Conservation (phyloP, 805 yeast species). For the Candida dajiaensis region DNA sequence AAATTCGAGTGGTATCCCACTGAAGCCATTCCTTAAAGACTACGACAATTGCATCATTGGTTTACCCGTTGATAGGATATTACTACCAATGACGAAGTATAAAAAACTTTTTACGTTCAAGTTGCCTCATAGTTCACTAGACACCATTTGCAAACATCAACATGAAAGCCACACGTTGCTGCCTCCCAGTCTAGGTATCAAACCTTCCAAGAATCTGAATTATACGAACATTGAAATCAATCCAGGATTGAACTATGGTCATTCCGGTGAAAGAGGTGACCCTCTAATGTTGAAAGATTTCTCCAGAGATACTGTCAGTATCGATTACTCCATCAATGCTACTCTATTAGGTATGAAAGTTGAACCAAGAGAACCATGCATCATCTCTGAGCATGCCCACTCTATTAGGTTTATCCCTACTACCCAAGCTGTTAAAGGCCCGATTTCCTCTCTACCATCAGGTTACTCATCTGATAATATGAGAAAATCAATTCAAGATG, state of each 20-base stretch:
- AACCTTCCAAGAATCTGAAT: constrained; percentile 35
- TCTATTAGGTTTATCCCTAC: constrained; percentile 33
- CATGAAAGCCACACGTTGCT: constrained; percentile 31
- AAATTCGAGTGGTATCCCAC: constrained; percentile 46
- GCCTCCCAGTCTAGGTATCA: constrained; percentile 37
- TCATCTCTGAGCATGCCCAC: constrained; percentile 30
- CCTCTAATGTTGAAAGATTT: constrained; percentile 49
- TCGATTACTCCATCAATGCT: constrained; percentile 51
- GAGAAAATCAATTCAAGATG: neutral
- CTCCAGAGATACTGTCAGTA: constrained; percentile 38
- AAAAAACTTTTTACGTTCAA: constrained; percentile 55
- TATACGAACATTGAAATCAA: constrained; percentile 28
- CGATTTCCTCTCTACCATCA: neutral
- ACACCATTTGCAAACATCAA: constrained; percentile 44
- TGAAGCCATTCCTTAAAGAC: constrained; percentile 39
- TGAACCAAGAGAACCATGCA: constrained; percentile 17
- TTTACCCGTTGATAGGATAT: constrained; percentile 40
- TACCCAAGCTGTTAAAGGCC: neutral
- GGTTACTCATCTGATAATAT: neutral
- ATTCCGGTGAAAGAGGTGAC: constrained; percentile 42
- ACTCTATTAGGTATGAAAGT: constrained; percentile 43
- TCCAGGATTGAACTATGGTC: constrained; percentile 41
- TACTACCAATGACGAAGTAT: constrained; percentile 44
- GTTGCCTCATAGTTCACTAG: constrained; percentile 48
- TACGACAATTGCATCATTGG: constrained; percentile 44